phyloP scores from a whole-genome alignment of 805 yeast genomes.

The Wickerhamomyces silvicola region DNA sequence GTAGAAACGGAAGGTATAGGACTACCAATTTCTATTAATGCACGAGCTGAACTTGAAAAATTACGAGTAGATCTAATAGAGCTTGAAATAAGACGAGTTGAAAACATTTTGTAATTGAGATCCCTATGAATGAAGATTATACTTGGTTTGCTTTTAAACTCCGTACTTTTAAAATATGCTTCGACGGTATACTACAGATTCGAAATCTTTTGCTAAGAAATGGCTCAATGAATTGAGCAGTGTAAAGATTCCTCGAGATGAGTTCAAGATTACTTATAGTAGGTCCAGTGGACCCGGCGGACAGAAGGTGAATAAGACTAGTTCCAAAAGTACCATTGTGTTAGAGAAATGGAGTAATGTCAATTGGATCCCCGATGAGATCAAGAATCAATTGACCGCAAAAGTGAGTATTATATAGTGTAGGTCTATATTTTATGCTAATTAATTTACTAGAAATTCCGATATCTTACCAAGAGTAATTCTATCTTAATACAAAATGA shows the following conservation, averaged over 20 bases:
- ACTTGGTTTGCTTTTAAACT: no score
- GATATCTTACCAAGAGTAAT: constrained; percentile 45
- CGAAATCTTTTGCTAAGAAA: constrained; percentile 27
- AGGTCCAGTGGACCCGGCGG: constrained; percentile 86
- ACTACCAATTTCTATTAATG: constrained; percentile 48
- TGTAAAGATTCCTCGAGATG: constrained; percentile 35
- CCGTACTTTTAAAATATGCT: no score
- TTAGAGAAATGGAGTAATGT: constrained; percentile 40
- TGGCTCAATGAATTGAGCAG: constrained; percentile 36
- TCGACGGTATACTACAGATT: no score
- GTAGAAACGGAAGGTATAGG: constrained; percentile 51
- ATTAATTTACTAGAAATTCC: constrained; percentile 26
- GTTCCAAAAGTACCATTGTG: constrained; percentile 58
- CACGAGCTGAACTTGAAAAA: constrained; percentile 20
- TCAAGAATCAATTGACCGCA: constrained; percentile 34
- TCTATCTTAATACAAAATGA: constrained; percentile 62
- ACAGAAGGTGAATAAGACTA: constrained; percentile 71
- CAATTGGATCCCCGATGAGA: constrained; percentile 54
- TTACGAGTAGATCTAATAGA: constrained; percentile 15
- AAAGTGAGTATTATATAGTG: no score
- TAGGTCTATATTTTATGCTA: no score
- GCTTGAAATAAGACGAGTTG: constrained; percentile 10
- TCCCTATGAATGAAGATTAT: no score
- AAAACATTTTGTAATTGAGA: background rate
- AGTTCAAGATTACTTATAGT: constrained; percentile 40